Evolutionary conservation across 306 rosid genomes (phyloP), one percentile per base, ranked within the genome.

Genomic region (Rosa lucieae): DNA sequence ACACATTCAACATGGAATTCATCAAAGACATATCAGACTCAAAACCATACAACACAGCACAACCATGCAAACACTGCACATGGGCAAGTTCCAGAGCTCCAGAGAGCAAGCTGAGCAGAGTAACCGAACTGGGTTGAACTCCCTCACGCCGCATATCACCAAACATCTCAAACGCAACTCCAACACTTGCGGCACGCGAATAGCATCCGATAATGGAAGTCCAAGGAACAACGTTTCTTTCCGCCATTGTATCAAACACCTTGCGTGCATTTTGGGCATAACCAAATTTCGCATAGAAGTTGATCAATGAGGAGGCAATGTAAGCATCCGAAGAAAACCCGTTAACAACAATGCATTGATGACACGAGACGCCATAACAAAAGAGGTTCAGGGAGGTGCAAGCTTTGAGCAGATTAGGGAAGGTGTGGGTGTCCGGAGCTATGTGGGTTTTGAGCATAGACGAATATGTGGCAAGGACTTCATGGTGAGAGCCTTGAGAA

Each of bases 181-280:
- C n/a, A 71, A 72, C 73, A 67, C 52, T 62, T 67, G 88, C 86
- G 6, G 23, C 37, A 21, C 81, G 83, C 2, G 93, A 85, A 83
- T 88, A 88, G 79, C 88, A 90, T 77, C 97, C 95, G 6, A 92
- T 92, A 52, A 92, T 83, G n/a, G 91, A 81, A 39, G 97, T 92
- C 93, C 95, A 92, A 73, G 97, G 95, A 69, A 92, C 95, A 70
- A 92, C 88, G 44, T 90, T 88, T 42, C 86, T 90, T 3, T 79
- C 85, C 39, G 91, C 88, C 97, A 92, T 90, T 68, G 58, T 73
- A 42, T 90, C 87, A 8, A 92, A 92, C 58, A 90, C 84, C 65
- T 85, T 86, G 58, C 86, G 90, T 26, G 97, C 97, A 85, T 32
- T 4, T 37, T 61, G 2, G 6, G 61, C 11, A 73, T 3, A 42